Conservation (phyloP, 163 green algal genomes). For the Chlorella variabilis region DNA sequence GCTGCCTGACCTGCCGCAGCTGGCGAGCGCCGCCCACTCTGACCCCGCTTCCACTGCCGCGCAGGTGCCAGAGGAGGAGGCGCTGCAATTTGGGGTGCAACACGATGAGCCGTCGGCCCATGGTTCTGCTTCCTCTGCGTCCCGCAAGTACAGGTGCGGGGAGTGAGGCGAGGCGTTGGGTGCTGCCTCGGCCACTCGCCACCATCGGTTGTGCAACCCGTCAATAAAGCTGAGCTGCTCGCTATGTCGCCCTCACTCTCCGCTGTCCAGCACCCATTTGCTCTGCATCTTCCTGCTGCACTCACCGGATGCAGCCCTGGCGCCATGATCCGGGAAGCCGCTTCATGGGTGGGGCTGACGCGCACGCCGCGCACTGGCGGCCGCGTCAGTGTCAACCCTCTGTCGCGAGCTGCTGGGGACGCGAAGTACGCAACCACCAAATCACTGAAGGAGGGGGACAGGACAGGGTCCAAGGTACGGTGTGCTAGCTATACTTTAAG, state of each 20-base stretch:
- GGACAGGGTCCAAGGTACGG: no score
- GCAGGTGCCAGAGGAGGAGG: constrained; percentile 26
- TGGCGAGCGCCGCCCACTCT: no score
- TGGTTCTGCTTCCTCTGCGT: neutral
- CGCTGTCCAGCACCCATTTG: no score
- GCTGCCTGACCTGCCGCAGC: no score
- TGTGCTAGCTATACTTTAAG: no score
- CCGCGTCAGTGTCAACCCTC: constrained; percentile 41
- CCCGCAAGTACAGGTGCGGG: neutral
- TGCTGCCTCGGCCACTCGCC: no score
- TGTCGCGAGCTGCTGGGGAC: constrained; percentile 23
- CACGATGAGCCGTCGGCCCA: constrained; percentile 8
- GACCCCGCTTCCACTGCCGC: no score
- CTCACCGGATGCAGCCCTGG: neutral
- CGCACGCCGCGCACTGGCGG: neutral
- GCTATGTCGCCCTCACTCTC: no score
- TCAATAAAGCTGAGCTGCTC: no score
- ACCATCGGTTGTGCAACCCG: no score
- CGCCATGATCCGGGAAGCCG: neutral
- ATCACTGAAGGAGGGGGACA: neutral
- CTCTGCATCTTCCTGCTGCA: no score
- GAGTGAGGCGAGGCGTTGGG: no score
- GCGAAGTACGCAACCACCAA: constrained; percentile 31
- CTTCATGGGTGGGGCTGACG: neutral
- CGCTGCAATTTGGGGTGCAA: constrained; percentile 1